These are phyloP conservation scores for Serpula lacrymans DNA, from an alignment of 768 basidiomycete species.

Conservation along the genomic window DNA sequence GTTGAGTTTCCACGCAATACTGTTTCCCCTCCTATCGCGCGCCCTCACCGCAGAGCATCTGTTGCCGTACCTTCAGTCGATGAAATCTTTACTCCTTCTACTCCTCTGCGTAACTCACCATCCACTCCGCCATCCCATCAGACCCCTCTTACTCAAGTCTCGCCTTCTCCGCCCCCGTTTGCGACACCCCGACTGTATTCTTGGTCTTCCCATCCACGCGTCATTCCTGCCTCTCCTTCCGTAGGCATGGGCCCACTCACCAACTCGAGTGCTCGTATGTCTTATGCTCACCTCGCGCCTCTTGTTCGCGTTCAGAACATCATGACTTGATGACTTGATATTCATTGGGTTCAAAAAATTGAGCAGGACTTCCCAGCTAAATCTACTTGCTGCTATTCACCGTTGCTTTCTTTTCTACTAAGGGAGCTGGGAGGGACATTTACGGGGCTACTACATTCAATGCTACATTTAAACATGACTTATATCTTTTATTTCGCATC, in stretches of 20 bases:
- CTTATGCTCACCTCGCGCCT: slow-evolving; percentile 53
- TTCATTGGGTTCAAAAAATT: no score
- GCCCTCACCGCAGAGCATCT: slow-evolving; percentile 16
- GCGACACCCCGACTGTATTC: slow-evolving; percentile 57
- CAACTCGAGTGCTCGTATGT: slow-evolving; percentile 57
- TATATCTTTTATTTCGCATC: slow-evolving; percentile 20
- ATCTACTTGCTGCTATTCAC: no score
- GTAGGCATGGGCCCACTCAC: slow-evolving; percentile 45
- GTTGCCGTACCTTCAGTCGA: slow-evolving; percentile 12
- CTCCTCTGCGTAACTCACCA: slow-evolving; percentile 16
- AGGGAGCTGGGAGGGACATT: slow-evolving; percentile 12
- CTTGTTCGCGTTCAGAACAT: slow-evolving; percentile 45
- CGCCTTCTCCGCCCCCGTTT: slow-evolving; percentile 54
- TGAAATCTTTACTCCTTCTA: slow-evolving; percentile 10
- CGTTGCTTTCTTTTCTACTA: slow-evolving; percentile 6
- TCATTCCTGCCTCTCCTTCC: slow-evolving; percentile 32
- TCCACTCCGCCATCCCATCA: slow-evolving; percentile 30
- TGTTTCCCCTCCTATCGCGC: slow-evolving; percentile 24
- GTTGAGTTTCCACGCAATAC: no score
- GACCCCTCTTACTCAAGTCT: slow-evolving; percentile 14
- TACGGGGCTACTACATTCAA: no score
- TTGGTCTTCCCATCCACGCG: slow-evolving; percentile 40
- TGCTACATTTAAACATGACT: slow-evolving; percentile 16
- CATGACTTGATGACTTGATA: slow-evolving; percentile 11
- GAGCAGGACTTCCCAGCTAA: no score